Evolutionary conservation across 2,329 filamentous ascomycete genomes (phyloP).

Genomic region (Metarhizium humberi): DNA sequence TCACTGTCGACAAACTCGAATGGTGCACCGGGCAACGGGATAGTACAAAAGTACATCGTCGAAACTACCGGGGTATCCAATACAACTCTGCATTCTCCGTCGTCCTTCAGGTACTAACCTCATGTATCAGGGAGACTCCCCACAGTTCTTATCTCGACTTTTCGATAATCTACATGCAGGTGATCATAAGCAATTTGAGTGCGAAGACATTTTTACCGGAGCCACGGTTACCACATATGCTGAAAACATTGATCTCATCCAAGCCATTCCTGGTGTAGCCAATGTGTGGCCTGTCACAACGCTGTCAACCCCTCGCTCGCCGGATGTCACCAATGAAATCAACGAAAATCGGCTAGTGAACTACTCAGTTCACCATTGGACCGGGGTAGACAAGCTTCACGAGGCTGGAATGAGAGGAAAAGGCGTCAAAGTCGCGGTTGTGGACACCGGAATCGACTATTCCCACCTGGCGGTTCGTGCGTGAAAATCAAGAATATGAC

Average conservation of each 20-base stretch:
- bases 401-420: conserved; percentile 26
- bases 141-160: conserved; percentile 13
- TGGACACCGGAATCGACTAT: conserved; percentile 32
- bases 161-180: conserved; percentile 7
- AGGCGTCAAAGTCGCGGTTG: conserved; percentile 27
- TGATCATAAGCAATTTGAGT: conserved; percentile 21
- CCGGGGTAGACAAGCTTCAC: conserved; percentile 29
- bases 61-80: conserved; percentile 11
- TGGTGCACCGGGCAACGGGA: neutral
- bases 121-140: conserved; percentile 5
- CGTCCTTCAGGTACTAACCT: neutral
- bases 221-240: conserved; percentile 21
- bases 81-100: neutral
- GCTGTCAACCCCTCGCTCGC: conserved; percentile 9
- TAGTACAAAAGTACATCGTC: conserved; percentile 16
- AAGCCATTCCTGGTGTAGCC: conserved; percentile 21
- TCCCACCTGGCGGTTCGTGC: conserved; percentile 24
- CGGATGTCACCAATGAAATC: neutral
- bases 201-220: conserved; percentile 25
- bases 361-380: conserved; percentile 17
- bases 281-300: conserved; percentile 27
- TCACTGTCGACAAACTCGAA: neutral
- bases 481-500: neutral
- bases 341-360: conserved; percentile 25
- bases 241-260: conserved; percentile 23